Base-by-base conservation (phyloP, 2,329 filamentous ascomycete genomes). In the Aspergillus sp. region DNA sequence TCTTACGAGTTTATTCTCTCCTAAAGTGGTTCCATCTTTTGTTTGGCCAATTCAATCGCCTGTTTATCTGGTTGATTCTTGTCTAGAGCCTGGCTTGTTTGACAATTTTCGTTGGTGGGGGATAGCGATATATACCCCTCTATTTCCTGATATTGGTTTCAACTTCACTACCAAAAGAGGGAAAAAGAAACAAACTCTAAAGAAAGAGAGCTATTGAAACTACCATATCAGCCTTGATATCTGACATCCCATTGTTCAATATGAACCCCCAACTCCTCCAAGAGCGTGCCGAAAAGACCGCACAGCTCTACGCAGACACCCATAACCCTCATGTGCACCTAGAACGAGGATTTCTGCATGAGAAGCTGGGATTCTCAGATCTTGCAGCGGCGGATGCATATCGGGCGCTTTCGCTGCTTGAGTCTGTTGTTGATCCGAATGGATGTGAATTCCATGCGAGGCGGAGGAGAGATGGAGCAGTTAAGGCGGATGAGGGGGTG, bases 371-470 rank as follows among this genome's bases (percentile, higher is more conserved):
- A 32, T 97, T 95, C 65, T 88, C 89, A 0, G 93, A 98, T 64
- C 79, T 98, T 33, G 90, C 90, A 5, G 84, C 85, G 8, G 88
- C 89, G 30, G 90, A 96, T 72, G 88, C 89, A 5, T 97, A 97
- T 64, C 85, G 86, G 43, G 90, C 90, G 1, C 76, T 97, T n/a
- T 78, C 95, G 4, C 72, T 98, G 37, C 79, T 86, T 11, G 91
- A 97, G 60, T 88, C 93, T 52, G 78, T 89, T 31, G 68, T 76
- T 50, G 84, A 93, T 43, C 66, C 66, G 44, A 86, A 91, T 49
- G 79, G 81, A 33, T 90, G 87, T 54, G 89, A 96, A 65, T 94
- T 90, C 58, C 85, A 93, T 60, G 82, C 89, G 65, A 85, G 38
- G 59, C 71, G 47, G 54, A 64, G 43, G 69, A 70, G 54, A 50